Percentiles rank a stretch among this genome's conserved stretches.
Conservation (phyloP, 202 grass and related monocot genomes). For the Tripidium arundinaceum region DNA sequence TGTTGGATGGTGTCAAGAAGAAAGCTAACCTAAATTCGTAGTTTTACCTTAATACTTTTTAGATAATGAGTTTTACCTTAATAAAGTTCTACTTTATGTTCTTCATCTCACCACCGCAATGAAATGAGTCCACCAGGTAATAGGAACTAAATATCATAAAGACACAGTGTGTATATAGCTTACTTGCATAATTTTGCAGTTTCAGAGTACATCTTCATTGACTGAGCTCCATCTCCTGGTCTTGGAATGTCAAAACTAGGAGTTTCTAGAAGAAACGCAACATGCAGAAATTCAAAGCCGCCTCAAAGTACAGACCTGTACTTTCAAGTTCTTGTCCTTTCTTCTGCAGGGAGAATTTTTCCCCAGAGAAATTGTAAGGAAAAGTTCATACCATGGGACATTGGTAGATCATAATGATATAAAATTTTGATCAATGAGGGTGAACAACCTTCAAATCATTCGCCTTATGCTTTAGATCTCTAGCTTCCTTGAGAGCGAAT, state of each 20-base stretch:
- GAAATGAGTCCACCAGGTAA: neutral
- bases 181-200: conserved; percentile 88
- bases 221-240: conserved; percentile 44
- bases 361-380: neutral
- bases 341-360: conserved; percentile 36
- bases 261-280: conserved; percentile 63
- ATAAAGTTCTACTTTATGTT: neutral
- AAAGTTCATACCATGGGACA: neutral
- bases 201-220: conserved; percentile 79
- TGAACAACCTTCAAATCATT: conserved; percentile 68
- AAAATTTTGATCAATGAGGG: neutral
- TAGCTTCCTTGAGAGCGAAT: conserved; percentile 66
- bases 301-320: conserved; percentile 70
- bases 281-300: conserved; percentile 91
- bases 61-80: neutral
- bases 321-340: conserved; percentile 63
- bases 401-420: conserved; percentile 1
- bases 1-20: neutral
- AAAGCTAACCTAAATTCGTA: neutral
- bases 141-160: conserved; percentile 3
- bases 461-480: conserved; percentile 73
- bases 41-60: neutral
- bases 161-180: conserved; percentile 16
- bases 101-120: neutral
- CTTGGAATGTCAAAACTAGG: conserved; percentile 47